Conservation (phyloP, 495 filamentous ascomycete species). For the Penicillium canariense region DNA sequence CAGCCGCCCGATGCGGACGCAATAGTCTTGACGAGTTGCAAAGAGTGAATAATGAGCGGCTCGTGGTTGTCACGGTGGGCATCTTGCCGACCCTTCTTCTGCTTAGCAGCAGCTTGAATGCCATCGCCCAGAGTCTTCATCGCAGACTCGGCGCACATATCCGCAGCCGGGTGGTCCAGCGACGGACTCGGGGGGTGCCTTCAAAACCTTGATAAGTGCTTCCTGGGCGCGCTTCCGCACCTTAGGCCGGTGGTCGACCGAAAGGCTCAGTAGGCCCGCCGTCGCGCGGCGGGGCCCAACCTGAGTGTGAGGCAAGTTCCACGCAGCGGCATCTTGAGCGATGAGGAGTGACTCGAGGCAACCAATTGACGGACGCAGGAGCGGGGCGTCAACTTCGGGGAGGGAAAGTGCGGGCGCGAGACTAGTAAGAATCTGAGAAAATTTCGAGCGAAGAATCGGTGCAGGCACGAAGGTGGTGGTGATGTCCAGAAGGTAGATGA, state of each 20-base stretch:
- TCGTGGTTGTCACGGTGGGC: conserved; percentile 59
- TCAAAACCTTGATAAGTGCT: conserved; percentile 76
- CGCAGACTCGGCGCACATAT: conserved; percentile 92
- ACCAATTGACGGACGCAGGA: conserved; percentile 86
- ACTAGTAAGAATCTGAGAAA: conserved; percentile 83
- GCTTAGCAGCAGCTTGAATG: conserved; percentile 59
- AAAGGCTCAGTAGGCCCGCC: conserved; percentile 78
- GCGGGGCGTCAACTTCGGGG: conserved; percentile 80
- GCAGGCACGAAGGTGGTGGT: conserved; percentile 79
- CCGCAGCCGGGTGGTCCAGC: conserved; percentile 86
- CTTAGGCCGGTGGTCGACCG: conserved; percentile 88
- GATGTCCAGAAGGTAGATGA: conserved; percentile 94
- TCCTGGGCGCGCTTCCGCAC: conserved; percentile 94
- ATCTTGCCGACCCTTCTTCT: conserved; percentile 60
- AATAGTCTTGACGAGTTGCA: conserved; percentile 87
- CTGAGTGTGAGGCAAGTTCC: conserved; percentile 79
- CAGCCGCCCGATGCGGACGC: conserved; percentile 85
- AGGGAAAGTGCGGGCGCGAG: conserved; percentile 80
- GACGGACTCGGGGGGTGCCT: conserved; percentile 83
- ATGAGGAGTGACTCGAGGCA: conserved; percentile 84
- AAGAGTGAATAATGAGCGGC: conserved; percentile 80
- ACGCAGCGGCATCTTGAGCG: conserved; percentile 82
- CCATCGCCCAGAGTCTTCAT: conserved; percentile 71
- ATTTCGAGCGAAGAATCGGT: conserved; percentile 85
- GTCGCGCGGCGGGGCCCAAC: conserved; percentile 86